Evolutionary conservation across 2,329 filamentous ascomycete genomes (phyloP).

Genomic region (Hymenoscyphus occultus): DNA sequence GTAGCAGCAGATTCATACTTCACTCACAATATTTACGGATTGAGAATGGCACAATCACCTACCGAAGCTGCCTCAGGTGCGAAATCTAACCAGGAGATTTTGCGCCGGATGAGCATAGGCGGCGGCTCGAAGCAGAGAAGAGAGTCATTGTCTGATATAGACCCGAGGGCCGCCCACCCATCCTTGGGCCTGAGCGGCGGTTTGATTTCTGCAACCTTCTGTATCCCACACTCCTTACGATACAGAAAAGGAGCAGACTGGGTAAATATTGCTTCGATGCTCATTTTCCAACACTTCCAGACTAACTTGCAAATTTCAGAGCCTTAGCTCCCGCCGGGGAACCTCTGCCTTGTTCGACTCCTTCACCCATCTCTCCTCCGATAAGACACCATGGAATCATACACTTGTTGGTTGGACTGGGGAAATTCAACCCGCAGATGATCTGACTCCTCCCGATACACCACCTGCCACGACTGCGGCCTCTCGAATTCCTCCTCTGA

Average conservation of each 20-base stretch:
- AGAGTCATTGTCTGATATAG: slow-evolving; percentile 53
- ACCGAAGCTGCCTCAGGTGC: slow-evolving; percentile 36
- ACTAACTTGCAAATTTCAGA: slow-evolving; percentile 45
- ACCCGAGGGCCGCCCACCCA: slow-evolving; percentile 51
- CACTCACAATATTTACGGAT: slow-evolving; percentile 19
- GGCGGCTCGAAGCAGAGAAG: slow-evolving; percentile 14
- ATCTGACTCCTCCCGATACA: slow-evolving; percentile 46
- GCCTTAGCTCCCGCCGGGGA: slow-evolving; percentile 73
- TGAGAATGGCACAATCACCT: slow-evolving; percentile 31
- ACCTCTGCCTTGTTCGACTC: slow-evolving; percentile 92
- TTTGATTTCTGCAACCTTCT: slow-evolving; percentile 65
- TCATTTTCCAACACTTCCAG: not conserved
- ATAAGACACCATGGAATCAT: slow-evolving; percentile 82
- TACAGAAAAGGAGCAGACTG: slow-evolving; percentile 59
- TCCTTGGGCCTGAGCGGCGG: slow-evolving; percentile 59
- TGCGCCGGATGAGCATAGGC: slow-evolving; percentile 44
- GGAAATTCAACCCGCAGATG: slow-evolving; percentile 63
- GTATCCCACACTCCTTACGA: slow-evolving; percentile 57
- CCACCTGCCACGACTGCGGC: slow-evolving; percentile 48
- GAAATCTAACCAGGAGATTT: slow-evolving; percentile 41
- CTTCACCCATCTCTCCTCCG: slow-evolving; percentile 82
- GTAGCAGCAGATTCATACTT: slow-evolving; percentile 30
- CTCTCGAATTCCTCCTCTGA: slow-evolving; percentile 52
- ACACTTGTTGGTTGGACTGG: slow-evolving; percentile 94
- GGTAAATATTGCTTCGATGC: slow-evolving; percentile 44